phyloP scores from a whole-genome alignment of 1,284 basidiomycete species.

The Cystobasidiaceae sp. region DNA sequence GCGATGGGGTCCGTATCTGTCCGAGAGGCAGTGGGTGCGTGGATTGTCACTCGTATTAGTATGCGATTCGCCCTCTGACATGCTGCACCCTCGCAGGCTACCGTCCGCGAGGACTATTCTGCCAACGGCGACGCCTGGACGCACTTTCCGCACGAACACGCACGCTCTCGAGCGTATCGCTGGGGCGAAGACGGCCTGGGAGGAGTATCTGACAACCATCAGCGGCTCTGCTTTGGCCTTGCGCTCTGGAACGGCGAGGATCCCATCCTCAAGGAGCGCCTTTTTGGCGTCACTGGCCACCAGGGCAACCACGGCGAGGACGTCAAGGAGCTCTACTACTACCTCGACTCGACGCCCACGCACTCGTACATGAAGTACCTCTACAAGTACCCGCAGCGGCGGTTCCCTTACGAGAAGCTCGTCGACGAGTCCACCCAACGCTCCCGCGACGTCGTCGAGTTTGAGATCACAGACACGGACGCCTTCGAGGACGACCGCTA shows the following conservation, averaged over 20 bases:
- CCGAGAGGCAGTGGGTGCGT: slow-evolving; percentile 93
- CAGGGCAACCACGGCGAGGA: slow-evolving; percentile 97
- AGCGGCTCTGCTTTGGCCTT: slow-evolving; percentile 81
- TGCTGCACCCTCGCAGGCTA: slow-evolving; percentile 58
- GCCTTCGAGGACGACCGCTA: slow-evolving; percentile 88
- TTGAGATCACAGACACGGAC: slow-evolving; percentile 88
- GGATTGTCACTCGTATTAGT: background rate
- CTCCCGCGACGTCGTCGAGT: slow-evolving; percentile 80
- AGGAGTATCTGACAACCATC: slow-evolving; percentile 94
- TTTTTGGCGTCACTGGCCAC: slow-evolving; percentile 89
- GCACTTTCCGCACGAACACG: slow-evolving; percentile 93
- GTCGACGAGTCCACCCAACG: slow-evolving; percentile 77
- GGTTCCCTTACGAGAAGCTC: slow-evolving; percentile 89
- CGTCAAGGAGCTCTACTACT: slow-evolving; percentile 97
- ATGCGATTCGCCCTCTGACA: background rate
- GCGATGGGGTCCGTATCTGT: slow-evolving; percentile 94
- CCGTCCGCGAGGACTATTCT: slow-evolving; percentile 96
- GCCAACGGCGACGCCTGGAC: slow-evolving; percentile 94
- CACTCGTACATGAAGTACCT: slow-evolving; percentile 99
- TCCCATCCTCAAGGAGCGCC: slow-evolving; percentile 88
- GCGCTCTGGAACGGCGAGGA: slow-evolving; percentile 95
- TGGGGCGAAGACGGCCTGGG: slow-evolving; percentile 99
- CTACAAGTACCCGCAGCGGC: slow-evolving; percentile 93
- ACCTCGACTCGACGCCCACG: slow-evolving; percentile 94
- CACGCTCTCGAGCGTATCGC: slow-evolving; percentile 87